These are phyloP conservation scores for Microsporum canis DNA, from an alignment of 2,329 filamentous ascomycete genomes.

Conservation along the genomic window DNA sequence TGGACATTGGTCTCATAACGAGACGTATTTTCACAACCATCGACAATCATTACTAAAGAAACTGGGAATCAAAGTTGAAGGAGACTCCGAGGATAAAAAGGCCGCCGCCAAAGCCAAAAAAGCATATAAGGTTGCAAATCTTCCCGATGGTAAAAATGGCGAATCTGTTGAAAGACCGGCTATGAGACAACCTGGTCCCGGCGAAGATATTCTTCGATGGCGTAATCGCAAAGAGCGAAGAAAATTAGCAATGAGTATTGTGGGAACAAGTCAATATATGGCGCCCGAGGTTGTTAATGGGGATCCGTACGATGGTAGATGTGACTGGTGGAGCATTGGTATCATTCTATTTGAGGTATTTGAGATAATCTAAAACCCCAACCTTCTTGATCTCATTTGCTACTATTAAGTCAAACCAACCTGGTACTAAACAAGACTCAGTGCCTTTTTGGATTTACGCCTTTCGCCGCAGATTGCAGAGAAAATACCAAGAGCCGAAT, in stretches of 20 bases:
- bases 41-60: slow-evolving; percentile 68
- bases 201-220: slow-evolving; percentile 54
- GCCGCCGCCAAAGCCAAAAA: slow-evolving; percentile 34
- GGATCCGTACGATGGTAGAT: slow-evolving; percentile 76
- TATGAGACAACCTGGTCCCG: slow-evolving; percentile 17
- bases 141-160: not conserved
- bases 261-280: slow-evolving; percentile 97
- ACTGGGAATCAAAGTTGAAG: slow-evolving; percentile 60
- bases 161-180: slow-evolving; percentile 25
- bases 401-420: not conserved
- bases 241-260: slow-evolving; percentile 67
- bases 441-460: slow-evolving; percentile 84
- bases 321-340: slow-evolving; percentile 94
- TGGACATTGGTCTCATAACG: slow-evolving; percentile 87
- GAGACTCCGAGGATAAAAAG: slow-evolving; percentile 59
- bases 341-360: slow-evolving; percentile 75
- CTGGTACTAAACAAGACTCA: slow-evolving; percentile 20
- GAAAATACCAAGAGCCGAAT: slow-evolving; percentile 81
- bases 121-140: not conserved
- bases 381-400: not conserved
- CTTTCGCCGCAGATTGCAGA: slow-evolving; percentile 72
- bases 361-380: not conserved
- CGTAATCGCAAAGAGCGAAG: slow-evolving; percentile 58
- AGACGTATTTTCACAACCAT: slow-evolving; percentile 73
- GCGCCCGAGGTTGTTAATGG: slow-evolving; percentile 83